Percentiles rank a stretch among this genome's conserved stretches.
Conservation (phyloP, 2,329 filamentous ascomycete genomes). For the Aureobasidium melanogenum region DNA sequence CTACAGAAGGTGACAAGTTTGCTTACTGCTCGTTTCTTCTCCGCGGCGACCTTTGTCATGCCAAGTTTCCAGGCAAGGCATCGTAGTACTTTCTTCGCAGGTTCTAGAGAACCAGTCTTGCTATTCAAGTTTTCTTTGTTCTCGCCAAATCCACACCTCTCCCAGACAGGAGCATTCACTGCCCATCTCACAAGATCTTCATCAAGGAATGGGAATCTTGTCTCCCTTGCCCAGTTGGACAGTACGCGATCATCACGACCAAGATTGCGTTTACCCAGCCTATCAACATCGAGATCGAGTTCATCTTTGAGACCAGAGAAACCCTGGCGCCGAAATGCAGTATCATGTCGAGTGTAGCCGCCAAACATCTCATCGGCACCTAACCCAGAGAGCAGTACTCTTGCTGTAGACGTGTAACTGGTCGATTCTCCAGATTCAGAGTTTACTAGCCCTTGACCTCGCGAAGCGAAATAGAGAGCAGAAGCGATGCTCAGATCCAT, state of each 20-base stretch:
- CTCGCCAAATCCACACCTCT: constrained; percentile 73
- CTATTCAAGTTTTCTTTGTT: constrained; percentile 16
- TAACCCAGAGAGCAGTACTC: constrained; percentile 82
- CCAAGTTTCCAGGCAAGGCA: constrained; percentile 67
- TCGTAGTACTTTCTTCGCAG: constrained; percentile 73
- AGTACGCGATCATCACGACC: constrained; percentile 89
- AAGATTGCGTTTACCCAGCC: constrained; percentile 87
- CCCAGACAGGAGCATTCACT: constrained; percentile 62
- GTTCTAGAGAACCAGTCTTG: constrained; percentile 46
- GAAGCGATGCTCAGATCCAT: constrained; percentile 96
- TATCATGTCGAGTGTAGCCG: constrained; percentile 77
- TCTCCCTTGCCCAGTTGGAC: constrained; percentile 80
- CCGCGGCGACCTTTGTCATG: constrained; percentile 61
- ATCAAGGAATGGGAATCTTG: constrained; percentile 83
- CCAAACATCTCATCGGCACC: constrained; percentile 96
- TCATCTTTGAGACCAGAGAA: constrained; percentile 69
- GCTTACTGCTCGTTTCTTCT: constrained; percentile 85
- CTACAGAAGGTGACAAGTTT: background rate
- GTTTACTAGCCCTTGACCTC: constrained; percentile 48
- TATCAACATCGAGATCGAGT: constrained; percentile 71
- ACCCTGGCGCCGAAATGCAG: constrained; percentile 61
- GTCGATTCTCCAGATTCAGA: constrained; percentile 18
- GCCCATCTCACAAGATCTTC: constrained; percentile 79
- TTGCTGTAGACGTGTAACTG: constrained; percentile 59
- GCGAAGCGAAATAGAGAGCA: constrained; percentile 89